Evolutionary conservation across 306 rosid species (phyloP).

Genomic region (Cicer chorassanicum): DNA sequence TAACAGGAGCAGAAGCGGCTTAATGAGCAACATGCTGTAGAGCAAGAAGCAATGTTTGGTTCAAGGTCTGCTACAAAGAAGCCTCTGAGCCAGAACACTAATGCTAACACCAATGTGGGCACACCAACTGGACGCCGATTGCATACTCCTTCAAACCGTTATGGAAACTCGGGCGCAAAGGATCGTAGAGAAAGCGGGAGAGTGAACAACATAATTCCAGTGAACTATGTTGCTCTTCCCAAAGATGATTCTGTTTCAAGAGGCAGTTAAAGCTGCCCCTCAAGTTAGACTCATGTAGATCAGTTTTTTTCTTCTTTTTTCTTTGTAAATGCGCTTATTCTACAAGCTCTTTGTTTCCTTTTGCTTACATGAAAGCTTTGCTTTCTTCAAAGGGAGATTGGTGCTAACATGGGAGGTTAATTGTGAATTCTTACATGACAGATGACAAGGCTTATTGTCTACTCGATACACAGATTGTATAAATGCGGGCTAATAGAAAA

Average conservation of each 20-base stretch:
- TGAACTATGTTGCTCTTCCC: constrained; percentile 83
- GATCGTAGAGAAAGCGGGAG: constrained; percentile 75
- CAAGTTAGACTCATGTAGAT: constrained; percentile 44
- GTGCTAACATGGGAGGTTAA: neutral
- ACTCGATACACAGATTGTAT: neutral
- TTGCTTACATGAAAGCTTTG: constrained; percentile 8
- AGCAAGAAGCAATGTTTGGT: constrained; percentile 78
- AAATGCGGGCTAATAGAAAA: constrained; percentile 6
- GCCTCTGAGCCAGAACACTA: constrained; percentile 72
- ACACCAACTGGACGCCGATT: constrained; percentile 74
- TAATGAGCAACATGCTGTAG: constrained; percentile 73
- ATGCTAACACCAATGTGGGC: constrained; percentile 56
- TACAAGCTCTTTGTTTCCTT: constrained; percentile 22
- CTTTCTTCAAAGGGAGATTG: constrained; percentile 28
- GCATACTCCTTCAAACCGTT: constrained; percentile 57
- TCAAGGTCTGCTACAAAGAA: constrained; percentile 75
- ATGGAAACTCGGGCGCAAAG: constrained; percentile 58
- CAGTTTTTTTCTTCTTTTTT: neutral
- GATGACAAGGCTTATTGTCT: constrained; percentile 4
- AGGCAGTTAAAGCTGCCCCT: constrained; percentile 47
- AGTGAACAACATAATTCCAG: constrained; percentile 59
- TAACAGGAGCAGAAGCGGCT: constrained; percentile 75
- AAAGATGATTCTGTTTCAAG: constrained; percentile 68
- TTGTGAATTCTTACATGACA: constrained; percentile 37
- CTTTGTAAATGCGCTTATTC: constrained; percentile 42